Evolutionary conservation across 768 basidiomycete species (phyloP), one percentile per base, ranked within the genome.

Genomic region (Mycena chlorophos): DNA sequence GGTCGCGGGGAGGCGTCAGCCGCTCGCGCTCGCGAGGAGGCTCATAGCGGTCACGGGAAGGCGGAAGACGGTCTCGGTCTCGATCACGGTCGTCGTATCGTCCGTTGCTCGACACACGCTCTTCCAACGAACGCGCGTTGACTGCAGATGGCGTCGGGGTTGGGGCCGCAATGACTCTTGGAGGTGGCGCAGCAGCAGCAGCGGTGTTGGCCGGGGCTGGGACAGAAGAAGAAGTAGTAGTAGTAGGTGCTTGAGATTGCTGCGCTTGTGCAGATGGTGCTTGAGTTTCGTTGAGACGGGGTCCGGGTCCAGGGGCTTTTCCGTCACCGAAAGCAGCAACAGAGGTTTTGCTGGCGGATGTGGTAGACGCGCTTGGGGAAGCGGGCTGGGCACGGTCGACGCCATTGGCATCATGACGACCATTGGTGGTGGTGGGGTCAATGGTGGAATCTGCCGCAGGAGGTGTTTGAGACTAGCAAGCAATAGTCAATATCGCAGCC

Each of bases 111-210:
- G 60, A 61, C 25, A 61, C 26, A 29, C 60, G 55, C 38, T 56
- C 60, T 50, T 61, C 60, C 19, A 61, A 49, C 50, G 60, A 46
- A 26, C 60, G 60, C 38, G 60, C 52, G 26, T 61, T 61, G 27
- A 49, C 37, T 13, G 46, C 42, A 17, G 52, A 2, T 20, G 52
- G 26, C 28, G 54, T 37, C n/a, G 49, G 46, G 25, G 49, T 56
- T 23, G 49, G 55, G 17, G 17, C 49, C 16, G 43, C 38, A 27
- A 50, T 30, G 27, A 40, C 26, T 22, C 51, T 48, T 42, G 58
- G 38, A 26, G 52, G n/a, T 14, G 49, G 48, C 3, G 31, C 51
- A 25, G 39, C 12, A 25, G 55, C 38, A 25, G 31, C 14, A 49
- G 45, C 39, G 40, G 56, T 38, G 49, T 19, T 19, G 39, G 52